A percentile compares a stretch with the other conserved stretches of the same genome.
These are phyloP conservation scores for Albatrellus sp. DNA, from an alignment of 1,284 basidiomycete species.

Conservation along the genomic window DNA sequence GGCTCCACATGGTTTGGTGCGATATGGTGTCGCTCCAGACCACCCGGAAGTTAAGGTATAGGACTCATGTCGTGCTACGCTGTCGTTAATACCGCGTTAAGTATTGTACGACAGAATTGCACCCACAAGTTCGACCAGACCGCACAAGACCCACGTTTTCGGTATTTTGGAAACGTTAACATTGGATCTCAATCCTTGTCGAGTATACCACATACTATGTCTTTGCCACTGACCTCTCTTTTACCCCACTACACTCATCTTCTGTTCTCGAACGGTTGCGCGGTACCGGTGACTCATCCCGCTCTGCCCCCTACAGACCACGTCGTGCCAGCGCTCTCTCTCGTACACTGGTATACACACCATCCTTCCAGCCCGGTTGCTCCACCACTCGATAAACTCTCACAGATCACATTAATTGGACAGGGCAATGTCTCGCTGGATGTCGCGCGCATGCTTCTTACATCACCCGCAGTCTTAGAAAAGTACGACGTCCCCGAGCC, in stretches of 20 bases:
- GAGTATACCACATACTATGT: conserved; percentile 33
- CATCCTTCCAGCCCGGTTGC: conserved; percentile 60
- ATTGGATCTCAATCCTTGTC: conserved; percentile 32
- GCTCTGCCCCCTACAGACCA: conserved; percentile 37
- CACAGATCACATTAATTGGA: conserved; percentile 80
- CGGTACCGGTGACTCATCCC: conserved; percentile 45
- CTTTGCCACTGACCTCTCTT: conserved; percentile 46
- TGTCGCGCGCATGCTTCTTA: conserved; percentile 83
- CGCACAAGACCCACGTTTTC: conserved; percentile 63
- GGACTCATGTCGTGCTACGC: conserved; percentile 12
- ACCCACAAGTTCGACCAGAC: conserved; percentile 86
- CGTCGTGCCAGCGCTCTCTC: conserved; percentile 69
- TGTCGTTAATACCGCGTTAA: not conserved
- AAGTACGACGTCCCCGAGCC: conserved; percentile 73
- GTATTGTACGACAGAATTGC: conserved; percentile 61
- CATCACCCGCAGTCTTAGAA: conserved; percentile 45
- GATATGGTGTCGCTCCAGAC: conserved; percentile 97
- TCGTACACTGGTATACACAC: conserved; percentile 97
- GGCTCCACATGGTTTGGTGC: conserved; percentile 88
- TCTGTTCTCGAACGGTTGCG: conserved; percentile 73
- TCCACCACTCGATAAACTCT: conserved; percentile 47
- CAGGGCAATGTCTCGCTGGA: conserved; percentile 97
- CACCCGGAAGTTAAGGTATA: conserved; percentile 95
- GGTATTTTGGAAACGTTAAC: conserved; percentile 90
- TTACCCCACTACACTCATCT: conserved; percentile 70